These are phyloP conservation scores for Lodderomyces pseudojiufengensis DNA, from an alignment of 1,139 yeast genomes.

Conservation along the genomic window DNA sequence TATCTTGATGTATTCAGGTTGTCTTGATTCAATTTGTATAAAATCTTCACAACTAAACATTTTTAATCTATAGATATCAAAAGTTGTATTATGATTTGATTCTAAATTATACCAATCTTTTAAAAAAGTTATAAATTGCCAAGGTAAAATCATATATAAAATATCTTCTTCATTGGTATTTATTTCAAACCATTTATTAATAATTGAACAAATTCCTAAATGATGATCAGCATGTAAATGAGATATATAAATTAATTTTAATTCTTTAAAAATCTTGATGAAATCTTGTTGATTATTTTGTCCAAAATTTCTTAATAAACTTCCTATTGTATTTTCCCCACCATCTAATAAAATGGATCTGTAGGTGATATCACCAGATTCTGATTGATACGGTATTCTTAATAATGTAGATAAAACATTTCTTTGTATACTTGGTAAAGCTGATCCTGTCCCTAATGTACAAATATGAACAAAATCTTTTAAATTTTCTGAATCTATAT, in stretches of 20 bases:
- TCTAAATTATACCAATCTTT: slow-evolving; percentile 70
- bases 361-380: slow-evolving; percentile 26
- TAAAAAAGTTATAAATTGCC: slow-evolving; percentile 67
- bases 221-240: slow-evolving; percentile 99
- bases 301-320: slow-evolving; percentile 62
- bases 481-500: slow-evolving; percentile 18
- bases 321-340: slow-evolving; percentile 88
- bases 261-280: slow-evolving; percentile 45
- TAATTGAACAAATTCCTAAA: slow-evolving; percentile 70
- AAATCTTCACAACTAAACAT: slow-evolving; percentile 72
- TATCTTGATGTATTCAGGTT: slow-evolving; percentile 26
- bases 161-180: slow-evolving; percentile 22
- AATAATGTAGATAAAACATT: slow-evolving; percentile 80
- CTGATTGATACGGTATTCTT: slow-evolving; percentile 52
- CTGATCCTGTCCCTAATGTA: slow-evolving; percentile 92
- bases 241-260: slow-evolving; percentile 67
- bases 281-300: slow-evolving; percentile 21
- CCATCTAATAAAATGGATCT: slow-evolving; percentile 70
- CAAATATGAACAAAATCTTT: slow-evolving; percentile 63
- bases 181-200: slow-evolving; percentile 61
- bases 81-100: slow-evolving; percentile 18
- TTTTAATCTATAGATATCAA: slow-evolving; percentile 41
- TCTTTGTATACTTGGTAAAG: slow-evolving; percentile 79
- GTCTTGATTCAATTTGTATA: slow-evolving; percentile 18
- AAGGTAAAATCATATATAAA: slow-evolving; percentile 67